These are phyloP conservation scores for Trifolium repens DNA, from an alignment of 306 rosid genomes.

Conservation along the genomic window DNA sequence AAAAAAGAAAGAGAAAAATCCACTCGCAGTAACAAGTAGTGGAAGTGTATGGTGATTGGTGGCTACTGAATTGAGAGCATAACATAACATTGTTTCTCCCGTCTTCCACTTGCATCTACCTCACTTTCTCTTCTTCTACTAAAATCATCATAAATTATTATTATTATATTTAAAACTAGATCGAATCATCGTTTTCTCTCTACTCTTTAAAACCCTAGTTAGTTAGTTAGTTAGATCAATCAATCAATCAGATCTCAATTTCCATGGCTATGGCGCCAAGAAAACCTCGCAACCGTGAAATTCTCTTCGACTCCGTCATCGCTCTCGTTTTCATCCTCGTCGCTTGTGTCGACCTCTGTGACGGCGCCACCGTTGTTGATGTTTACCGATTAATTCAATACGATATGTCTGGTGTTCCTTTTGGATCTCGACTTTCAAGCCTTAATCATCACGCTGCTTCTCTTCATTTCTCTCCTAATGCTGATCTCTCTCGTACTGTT, in stretches of 20 bases:
- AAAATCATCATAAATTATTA: neutral
- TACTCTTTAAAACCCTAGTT: slow-evolving; percentile 48
- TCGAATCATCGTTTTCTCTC: slow-evolving; percentile 19
- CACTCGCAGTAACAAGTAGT: neutral
- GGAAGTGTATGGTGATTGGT: neutral
- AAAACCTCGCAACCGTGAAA: slow-evolving; percentile 56
- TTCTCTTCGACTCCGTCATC: slow-evolving; percentile 74
- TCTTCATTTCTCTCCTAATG: slow-evolving; percentile 69
- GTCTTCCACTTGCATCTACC: slow-evolving; percentile 31
- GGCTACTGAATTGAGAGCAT: neutral
- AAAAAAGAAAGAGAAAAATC: neutral
- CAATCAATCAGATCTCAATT: slow-evolving; percentile 36
- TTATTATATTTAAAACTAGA: slow-evolving; percentile 14
- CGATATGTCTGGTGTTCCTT: slow-evolving; percentile 83
- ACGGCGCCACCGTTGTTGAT: slow-evolving; percentile 95
- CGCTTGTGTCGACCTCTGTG: slow-evolving; percentile 91
- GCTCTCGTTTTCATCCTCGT: slow-evolving; percentile 76
- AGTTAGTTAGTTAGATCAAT: neutral
- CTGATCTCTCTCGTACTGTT: slow-evolving; percentile 97
- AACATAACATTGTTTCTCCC: slow-evolving; percentile 13
- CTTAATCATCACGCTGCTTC: slow-evolving; percentile 96
- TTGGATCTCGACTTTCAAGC: slow-evolving; percentile 93
- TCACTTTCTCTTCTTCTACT: slow-evolving; percentile 3
- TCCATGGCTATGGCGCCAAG: slow-evolving; percentile 53
- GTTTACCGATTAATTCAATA: slow-evolving; percentile 94